phyloP scores from a whole-genome alignment of 2,329 filamentous ascomycete genomes.

The Macrophomina tecta region DNA sequence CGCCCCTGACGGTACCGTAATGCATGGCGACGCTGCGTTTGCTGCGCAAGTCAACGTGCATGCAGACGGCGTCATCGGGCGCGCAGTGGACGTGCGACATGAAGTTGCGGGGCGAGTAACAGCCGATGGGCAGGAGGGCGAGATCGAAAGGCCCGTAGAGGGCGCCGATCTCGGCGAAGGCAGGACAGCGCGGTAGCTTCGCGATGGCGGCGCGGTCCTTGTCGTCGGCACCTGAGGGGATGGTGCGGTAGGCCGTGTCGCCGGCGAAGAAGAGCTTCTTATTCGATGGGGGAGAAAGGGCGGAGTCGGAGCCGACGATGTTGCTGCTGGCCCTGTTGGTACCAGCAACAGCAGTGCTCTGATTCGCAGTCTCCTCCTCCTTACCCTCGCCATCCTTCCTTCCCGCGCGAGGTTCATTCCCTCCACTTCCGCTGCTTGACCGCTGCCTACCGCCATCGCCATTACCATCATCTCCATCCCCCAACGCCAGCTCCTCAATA shows the following conservation, averaged over 20 bases:
- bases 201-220: slow-evolving; percentile 39
- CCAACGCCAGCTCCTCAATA: slow-evolving; percentile 38
- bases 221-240: slow-evolving; percentile 38
- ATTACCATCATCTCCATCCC: background rate
- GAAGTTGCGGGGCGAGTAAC: slow-evolving; percentile 53
- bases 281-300: background rate
- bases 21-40: slow-evolving; percentile 60
- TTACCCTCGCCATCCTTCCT: too few species aligned
- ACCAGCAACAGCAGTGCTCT: background rate
- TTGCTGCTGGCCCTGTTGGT: background rate
- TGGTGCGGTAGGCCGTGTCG: slow-evolving; percentile 56
- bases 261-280: slow-evolving; percentile 49
- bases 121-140: slow-evolving; percentile 56
- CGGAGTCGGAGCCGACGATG: background rate
- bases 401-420: background rate
- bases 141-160: slow-evolving; percentile 57
- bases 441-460: background rate
- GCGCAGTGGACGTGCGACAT: slow-evolving; percentile 55
- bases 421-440: background rate
- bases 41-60: slow-evolving; percentile 55
- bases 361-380: too few species aligned
- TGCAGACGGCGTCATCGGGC: slow-evolving; percentile 55
- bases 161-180: slow-evolving; percentile 55
- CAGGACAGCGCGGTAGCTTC: slow-evolving; percentile 52
- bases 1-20: slow-evolving; percentile 56